A percentile compares a stretch with the other conserved stretches of the same genome.
These are phyloP conservation scores for Alternaria hordeiaustralica DNA, from an alignment of 2,329 filamentous ascomycete genomes.

Conservation along the genomic window DNA sequence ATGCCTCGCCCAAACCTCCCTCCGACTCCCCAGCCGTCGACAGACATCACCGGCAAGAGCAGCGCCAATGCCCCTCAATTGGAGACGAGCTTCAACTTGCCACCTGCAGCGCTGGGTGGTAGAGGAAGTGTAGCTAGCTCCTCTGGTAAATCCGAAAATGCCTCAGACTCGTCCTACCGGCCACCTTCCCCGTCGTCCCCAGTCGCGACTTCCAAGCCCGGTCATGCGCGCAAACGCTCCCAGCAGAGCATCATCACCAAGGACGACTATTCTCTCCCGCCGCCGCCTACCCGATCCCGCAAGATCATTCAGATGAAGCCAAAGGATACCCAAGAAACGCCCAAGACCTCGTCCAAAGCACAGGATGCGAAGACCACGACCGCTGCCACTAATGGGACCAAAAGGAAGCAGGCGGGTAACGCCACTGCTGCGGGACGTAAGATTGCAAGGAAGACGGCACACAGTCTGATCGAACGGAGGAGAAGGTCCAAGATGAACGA, in stretches of 20 bases:
- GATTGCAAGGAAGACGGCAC: slow-evolving; percentile 93
- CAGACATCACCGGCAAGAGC: slow-evolving; percentile 77
- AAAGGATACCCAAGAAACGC: slow-evolving; percentile 36
- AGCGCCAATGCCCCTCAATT: slow-evolving; percentile 65
- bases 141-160: slow-evolving; percentile 55
- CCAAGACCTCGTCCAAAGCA: slow-evolving; percentile 28
- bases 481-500: slow-evolving; percentile 98
- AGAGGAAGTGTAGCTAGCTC: slow-evolving; percentile 55
- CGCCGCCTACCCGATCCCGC: slow-evolving; percentile 86
- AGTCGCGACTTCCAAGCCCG: slow-evolving; percentile 38
- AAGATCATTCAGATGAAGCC: slow-evolving; percentile 99
- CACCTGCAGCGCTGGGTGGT: slow-evolving; percentile 71
- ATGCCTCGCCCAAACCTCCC: slow-evolving; percentile 74
- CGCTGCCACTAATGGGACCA: slow-evolving; percentile 53
- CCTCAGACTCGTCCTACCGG: slow-evolving; percentile 61
- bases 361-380: slow-evolving; percentile 29
- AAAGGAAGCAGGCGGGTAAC: slow-evolving; percentile 73
- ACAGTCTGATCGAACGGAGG: slow-evolving; percentile 90
- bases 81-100: slow-evolving; percentile 75
- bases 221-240: slow-evolving; percentile 41
- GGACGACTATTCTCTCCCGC: slow-evolving; percentile 80
- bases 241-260: slow-evolving; percentile 55
- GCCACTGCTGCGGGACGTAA: slow-evolving; percentile 90
- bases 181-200: slow-evolving; percentile 53
- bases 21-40: slow-evolving; percentile 80